Conservation (phyloP, 2,329 filamentous ascomycete genomes). For the Paraconiothyrium sp. region DNA sequence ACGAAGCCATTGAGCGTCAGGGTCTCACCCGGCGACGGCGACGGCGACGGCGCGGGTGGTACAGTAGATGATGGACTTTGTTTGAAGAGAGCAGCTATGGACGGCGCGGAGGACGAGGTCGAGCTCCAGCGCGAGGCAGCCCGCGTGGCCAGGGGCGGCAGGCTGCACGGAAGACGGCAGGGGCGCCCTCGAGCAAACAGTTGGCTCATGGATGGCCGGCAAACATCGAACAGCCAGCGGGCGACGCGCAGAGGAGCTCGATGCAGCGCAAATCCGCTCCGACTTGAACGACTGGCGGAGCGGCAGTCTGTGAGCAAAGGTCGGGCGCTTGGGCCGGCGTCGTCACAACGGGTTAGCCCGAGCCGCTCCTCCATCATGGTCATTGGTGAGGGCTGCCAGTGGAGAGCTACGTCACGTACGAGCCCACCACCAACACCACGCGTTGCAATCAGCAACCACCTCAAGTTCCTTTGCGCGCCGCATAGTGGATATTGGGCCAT, state of each 20-base stretch:
- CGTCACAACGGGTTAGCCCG: constrained; percentile 4
- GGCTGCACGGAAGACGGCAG: constrained; percentile 31
- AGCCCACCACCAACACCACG: no score
- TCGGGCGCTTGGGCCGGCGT: constrained; percentile 11
- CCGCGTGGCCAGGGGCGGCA: constrained; percentile 25
- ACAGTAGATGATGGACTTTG: constrained; percentile 53
- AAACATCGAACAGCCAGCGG: constrained; percentile 27
- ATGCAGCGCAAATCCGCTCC: constrained; percentile 1
- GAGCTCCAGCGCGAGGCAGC: constrained; percentile 36
- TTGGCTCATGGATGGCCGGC: constrained; percentile 35
- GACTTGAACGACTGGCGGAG: constrained; percentile 1
- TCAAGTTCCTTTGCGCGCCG: not conserved
- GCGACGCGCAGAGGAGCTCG: constrained; percentile 21
- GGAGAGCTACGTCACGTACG: no score
- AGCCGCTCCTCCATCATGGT: not conserved
- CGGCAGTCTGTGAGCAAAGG: constrained; percentile 12
- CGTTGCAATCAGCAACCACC: no score
- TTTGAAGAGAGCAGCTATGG: constrained; percentile 62
- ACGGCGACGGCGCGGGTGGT: constrained; percentile 58
- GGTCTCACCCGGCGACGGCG: constrained; percentile 33
- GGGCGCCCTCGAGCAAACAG: constrained; percentile 34
- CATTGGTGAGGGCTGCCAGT: no score
- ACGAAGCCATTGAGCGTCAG: constrained; percentile 77
- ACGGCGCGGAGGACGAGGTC: constrained; percentile 42
- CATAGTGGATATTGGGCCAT: not conserved